Percentiles rank a stretch among this genome's conserved stretches.
Evolutionary conservation across 2,329 filamentous ascomycete genomes (phyloP).

Genomic region (Plectosphaerella sp.): DNA sequence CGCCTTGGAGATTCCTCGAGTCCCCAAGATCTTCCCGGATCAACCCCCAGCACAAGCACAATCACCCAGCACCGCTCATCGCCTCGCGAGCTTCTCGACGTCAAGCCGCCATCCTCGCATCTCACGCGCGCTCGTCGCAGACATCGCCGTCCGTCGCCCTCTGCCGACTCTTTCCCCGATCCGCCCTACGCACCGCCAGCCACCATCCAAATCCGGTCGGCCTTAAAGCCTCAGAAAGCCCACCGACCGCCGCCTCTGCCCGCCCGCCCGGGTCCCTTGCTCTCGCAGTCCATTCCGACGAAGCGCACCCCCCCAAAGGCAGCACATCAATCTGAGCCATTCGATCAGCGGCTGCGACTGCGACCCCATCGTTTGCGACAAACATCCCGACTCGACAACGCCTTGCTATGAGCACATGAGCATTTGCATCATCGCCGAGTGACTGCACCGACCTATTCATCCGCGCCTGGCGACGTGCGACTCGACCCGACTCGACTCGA

Average conservation of each 20-base stretch:
- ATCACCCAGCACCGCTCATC: neutral
- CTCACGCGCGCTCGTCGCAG: too few species aligned
- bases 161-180: too few species aligned
- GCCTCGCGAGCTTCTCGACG: neutral
- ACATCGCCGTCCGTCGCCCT: too few species aligned
- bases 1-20: neutral
- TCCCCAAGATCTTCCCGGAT: neutral
- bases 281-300: too few species aligned
- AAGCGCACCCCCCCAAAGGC: too few species aligned
- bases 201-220: too few species aligned
- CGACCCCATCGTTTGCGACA: neutral
- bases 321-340: too few species aligned
- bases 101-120: neutral
- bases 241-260: too few species aligned
- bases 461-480: neutral
- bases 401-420: conserved; percentile 1
- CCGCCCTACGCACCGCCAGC: too few species aligned
- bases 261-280: too few species aligned
- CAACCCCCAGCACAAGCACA: neutral
- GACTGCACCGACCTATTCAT: neutral
- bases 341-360: too few species aligned
- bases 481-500: neutral
- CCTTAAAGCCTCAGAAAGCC: too few species aligned
- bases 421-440: neutral
- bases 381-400: neutral